A percentile compares a stretch with the other conserved stretches of the same genome.
Evolutionary conservation across 1,284 basidiomycete genomes (phyloP).

Genomic region (Leccinum fallax): DNA sequence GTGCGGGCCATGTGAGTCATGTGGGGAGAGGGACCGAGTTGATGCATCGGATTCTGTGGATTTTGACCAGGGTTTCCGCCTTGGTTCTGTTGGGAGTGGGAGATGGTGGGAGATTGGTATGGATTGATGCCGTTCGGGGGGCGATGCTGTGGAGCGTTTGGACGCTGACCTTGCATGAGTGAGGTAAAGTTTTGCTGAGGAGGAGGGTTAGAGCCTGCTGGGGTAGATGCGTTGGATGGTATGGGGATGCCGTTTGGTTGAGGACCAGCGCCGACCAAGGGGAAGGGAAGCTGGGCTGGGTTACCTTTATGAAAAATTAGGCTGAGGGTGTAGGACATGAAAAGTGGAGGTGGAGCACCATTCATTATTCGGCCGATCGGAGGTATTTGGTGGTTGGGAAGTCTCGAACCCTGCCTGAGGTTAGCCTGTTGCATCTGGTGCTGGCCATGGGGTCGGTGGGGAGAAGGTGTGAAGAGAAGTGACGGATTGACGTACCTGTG

Average conservation of each 20-base stretch:
- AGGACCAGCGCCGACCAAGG: constrained; percentile 31
- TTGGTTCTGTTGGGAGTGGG: constrained; percentile 42
- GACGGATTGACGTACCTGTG: constrained; percentile 51
- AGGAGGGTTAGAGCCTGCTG: constrained; percentile 25
- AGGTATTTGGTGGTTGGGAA: constrained; percentile 32
- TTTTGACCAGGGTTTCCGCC: constrained; percentile 31
- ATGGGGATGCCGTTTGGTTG: constrained; percentile 49
- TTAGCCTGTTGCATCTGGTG: constrained; percentile 42
- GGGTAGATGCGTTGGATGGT: constrained; percentile 33
- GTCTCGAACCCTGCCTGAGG: constrained; percentile 34
- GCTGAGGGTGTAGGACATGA: constrained; percentile 21
- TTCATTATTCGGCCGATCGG: constrained; percentile 35
- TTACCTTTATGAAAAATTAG: constrained; percentile 28
- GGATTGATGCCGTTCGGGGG: constrained; percentile 41
- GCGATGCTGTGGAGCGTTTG: constrained; percentile 39
- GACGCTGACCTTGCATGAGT: constrained; percentile 38
- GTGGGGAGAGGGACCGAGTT: constrained; percentile 52
- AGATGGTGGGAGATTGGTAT: constrained; percentile 47
- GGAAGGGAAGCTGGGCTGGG: constrained; percentile 35
- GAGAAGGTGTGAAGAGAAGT: constrained; percentile 9
- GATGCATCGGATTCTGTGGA: constrained; percentile 46
- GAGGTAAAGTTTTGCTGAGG: constrained; percentile 27
- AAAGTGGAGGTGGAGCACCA: constrained; percentile 32
- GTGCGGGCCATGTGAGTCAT: constrained; percentile 48
- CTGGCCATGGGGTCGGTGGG: constrained; percentile 27